These are phyloP conservation scores for Gonapodya sp. DNA, from an alignment of 192 early-diverging fungal genomes.

Conservation along the genomic window DNA sequence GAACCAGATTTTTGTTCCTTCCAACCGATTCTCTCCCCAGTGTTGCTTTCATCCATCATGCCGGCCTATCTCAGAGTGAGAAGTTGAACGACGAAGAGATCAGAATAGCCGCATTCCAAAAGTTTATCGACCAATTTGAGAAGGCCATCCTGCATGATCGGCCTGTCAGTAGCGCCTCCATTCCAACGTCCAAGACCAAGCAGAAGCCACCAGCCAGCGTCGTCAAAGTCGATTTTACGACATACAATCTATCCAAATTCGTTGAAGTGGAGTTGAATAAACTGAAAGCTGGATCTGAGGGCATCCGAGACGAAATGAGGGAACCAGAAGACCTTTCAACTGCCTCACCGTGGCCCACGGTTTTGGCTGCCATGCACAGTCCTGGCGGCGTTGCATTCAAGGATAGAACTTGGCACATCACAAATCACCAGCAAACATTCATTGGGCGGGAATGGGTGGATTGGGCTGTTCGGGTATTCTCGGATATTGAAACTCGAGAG, in stretches of 20 bases:
- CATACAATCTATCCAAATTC: conserved; percentile 21
- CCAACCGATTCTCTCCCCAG: conserved; percentile 58
- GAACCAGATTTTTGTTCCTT: conserved; percentile 81
- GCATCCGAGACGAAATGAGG: not conserved
- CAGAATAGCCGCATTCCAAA: conserved; percentile 72
- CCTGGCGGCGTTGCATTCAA: not conserved
- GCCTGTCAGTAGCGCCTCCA: not conserved
- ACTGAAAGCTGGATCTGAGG: not conserved
- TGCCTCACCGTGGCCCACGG: not conserved
- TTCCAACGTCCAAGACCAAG: not conserved
- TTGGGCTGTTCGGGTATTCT: conserved; percentile 6
- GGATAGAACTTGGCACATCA: not conserved
- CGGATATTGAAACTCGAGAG: conserved; percentile 11
- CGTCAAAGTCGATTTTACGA: conserved; percentile 23
- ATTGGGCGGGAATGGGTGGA: not conserved
- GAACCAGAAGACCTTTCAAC: no score
- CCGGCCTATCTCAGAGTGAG: conserved; percentile 39
- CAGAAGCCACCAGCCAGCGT: conserved; percentile 11
- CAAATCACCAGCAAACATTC: not conserved
- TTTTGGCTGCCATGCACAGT: not conserved
- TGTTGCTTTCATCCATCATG: conserved; percentile 2
- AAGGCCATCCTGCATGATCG: conserved; percentile 35
- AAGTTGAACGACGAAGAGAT: conserved; percentile 79
- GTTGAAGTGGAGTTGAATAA: conserved; percentile 26
- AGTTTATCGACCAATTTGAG: conserved; percentile 74